Percentiles rank a stretch among this genome's conserved stretches.
phyloP scores from a whole-genome alignment of 495 filamentous ascomycete species.

The Alectoria sarmentosa region DNA sequence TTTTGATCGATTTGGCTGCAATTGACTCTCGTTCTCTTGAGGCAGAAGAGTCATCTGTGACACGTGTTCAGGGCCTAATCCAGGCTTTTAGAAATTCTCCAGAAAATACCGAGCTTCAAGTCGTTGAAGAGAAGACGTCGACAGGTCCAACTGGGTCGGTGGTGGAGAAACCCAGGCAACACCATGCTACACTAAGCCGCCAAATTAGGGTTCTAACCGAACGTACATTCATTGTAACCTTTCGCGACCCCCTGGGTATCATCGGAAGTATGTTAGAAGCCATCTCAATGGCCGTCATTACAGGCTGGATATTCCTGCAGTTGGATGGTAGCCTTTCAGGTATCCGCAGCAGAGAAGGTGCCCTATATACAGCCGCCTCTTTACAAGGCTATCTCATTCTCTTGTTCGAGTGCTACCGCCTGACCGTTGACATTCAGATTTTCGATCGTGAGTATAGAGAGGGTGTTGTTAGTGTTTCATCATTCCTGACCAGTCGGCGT shows the following conservation, averaged over 20 bases:
- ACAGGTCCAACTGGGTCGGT: background rate
- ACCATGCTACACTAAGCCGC: constrained; percentile 42
- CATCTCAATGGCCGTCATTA: constrained; percentile 51
- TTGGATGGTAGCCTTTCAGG: constrained; percentile 54
- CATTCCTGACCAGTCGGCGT: constrained; percentile 58
- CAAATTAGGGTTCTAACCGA: constrained; percentile 58
- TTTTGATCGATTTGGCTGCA: constrained; percentile 62
- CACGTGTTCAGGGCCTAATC: constrained; percentile 48
- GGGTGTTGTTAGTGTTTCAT: constrained; percentile 58
- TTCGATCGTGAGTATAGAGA: constrained; percentile 70
- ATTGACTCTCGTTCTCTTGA: constrained; percentile 59
- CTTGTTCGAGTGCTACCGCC: constrained; percentile 62
- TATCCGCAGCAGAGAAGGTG: constrained; percentile 58
- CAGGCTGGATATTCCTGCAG: constrained; percentile 62
- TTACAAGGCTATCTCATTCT: constrained; percentile 63
- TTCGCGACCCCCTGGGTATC: constrained; percentile 65
- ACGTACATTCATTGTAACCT: constrained; percentile 58
- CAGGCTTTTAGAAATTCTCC: constrained; percentile 41
- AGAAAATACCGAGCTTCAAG: constrained; percentile 24
- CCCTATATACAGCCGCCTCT: constrained; percentile 57
- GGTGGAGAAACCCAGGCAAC: constrained; percentile 20
- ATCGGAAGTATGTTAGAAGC: constrained; percentile 58
- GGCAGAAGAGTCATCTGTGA: constrained; percentile 49
- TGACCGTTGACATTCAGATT: constrained; percentile 61
- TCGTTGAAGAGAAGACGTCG: constrained; percentile 5